These are phyloP conservation scores for Verticillium dahliae DNA, from an alignment of 2,329 filamentous ascomycete species.

Conservation along the genomic window DNA sequence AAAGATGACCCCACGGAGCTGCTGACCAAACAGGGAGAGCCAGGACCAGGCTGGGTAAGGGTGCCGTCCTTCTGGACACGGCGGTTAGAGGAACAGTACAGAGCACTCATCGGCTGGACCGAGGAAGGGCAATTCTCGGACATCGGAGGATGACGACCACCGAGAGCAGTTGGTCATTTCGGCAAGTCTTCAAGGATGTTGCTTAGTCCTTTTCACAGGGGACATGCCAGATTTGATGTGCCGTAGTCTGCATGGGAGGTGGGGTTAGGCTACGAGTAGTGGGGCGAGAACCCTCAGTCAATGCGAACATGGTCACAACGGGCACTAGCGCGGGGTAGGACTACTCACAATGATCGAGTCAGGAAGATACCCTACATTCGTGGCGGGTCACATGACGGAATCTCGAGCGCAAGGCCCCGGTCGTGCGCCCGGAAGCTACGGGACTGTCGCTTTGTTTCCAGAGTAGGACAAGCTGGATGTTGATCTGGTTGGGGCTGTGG, in stretches of 20 bases:
- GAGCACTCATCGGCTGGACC: not conserved
- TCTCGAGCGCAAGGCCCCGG: not conserved
- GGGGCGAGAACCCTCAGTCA: not conserved
- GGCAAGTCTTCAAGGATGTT: not conserved
- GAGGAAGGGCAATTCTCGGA: not conserved
- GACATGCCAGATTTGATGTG: not conserved
- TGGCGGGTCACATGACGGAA: not conserved
- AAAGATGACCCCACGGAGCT: not conserved
- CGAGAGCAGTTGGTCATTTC: not conserved
- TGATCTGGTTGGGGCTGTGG: not conserved
- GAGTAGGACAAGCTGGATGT: not conserved
- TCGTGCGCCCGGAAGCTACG: not conserved
- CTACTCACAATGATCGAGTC: not conserved
- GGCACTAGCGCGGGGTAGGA: not conserved
- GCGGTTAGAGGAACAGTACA: not conserved
- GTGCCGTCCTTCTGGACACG: not conserved
- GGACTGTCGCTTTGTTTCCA: not conserved
- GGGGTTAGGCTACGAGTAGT: not conserved
- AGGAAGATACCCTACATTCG: not conserved
- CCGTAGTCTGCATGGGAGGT: not conserved
- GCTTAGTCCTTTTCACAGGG: not conserved
- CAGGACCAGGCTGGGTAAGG: no score
- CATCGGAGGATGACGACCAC: not conserved
- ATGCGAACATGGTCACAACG: not conserved
- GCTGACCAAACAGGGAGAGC: no score